These are phyloP conservation scores for Perkinsus olseni DNA, from an alignment of 169 alveolate genomes.

Conservation along the genomic window DNA sequence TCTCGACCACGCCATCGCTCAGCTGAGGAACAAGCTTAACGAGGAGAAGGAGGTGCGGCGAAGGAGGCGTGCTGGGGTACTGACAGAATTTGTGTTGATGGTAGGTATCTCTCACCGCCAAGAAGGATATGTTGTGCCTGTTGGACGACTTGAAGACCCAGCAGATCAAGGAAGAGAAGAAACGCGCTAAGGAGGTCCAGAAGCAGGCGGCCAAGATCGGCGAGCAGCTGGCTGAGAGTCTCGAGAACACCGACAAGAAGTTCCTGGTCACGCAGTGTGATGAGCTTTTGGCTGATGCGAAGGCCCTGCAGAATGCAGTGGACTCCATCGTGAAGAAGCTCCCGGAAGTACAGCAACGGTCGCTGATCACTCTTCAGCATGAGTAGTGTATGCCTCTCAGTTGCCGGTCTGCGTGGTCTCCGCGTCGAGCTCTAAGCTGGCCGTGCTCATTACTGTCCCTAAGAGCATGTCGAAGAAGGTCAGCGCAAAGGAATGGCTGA, in stretches of 20 bases:
- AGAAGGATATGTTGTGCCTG: background rate
- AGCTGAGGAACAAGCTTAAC: slow-evolving; percentile 1
- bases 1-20: slow-evolving; percentile 18
- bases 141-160: background rate
- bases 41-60: slow-evolving; percentile 5
- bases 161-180: background rate
- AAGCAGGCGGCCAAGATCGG: background rate
- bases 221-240: background rate
- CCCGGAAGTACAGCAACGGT: background rate
- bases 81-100: background rate
- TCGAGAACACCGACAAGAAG: background rate
- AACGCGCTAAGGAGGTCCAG: background rate
- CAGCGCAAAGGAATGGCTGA: slow-evolving; percentile 23
- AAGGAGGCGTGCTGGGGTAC: no score
- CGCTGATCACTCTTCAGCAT: slow-evolving; percentile 4
- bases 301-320: background rate
- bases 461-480: slow-evolving; percentile 2
- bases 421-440: slow-evolving; percentile 15
- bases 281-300: background rate
- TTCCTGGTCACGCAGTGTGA: background rate
- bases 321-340: background rate
- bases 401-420: slow-evolving; percentile 20
- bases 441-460: slow-evolving; percentile 22
- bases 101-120: background rate
- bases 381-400: slow-evolving; percentile 5